Conservation (phyloP, 805 yeast genomes). For the Metschnikowia shivogae region DNA sequence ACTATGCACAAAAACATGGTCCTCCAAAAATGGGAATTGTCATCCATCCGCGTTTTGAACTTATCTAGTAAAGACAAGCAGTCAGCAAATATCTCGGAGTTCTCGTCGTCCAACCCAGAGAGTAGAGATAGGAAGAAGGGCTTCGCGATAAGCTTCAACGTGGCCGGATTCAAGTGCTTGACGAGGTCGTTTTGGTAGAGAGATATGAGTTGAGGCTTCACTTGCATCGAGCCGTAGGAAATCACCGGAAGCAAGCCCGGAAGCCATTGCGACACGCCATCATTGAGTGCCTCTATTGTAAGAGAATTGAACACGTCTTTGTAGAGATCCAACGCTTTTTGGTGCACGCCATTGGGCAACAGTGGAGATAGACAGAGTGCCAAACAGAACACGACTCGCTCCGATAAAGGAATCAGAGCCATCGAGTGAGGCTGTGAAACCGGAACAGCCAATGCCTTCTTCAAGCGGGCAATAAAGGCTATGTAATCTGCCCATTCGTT, state of each 20-base stretch:
- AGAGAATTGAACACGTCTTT: slow-evolving; percentile 62
- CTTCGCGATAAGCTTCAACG: slow-evolving; percentile 52
- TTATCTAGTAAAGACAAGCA: slow-evolving; percentile 57
- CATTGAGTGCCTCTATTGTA: slow-evolving; percentile 50
- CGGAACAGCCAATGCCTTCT: slow-evolving; percentile 54
- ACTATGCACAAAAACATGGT: slow-evolving; percentile 70
- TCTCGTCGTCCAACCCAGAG: slow-evolving; percentile 90
- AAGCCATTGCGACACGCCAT: slow-evolving; percentile 70
- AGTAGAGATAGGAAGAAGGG: slow-evolving; percentile 72
- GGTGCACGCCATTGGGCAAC: slow-evolving; percentile 94
- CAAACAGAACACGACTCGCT: slow-evolving; percentile 63
- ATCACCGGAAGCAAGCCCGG: slow-evolving; percentile 90
- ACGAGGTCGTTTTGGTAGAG: slow-evolving; percentile 52
- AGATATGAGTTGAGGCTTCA: slow-evolving; percentile 71
- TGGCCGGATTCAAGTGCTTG: slow-evolving; percentile 32
- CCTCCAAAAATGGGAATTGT: slow-evolving; percentile 85
- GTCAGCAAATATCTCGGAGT: slow-evolving; percentile 72
- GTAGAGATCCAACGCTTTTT: slow-evolving; percentile 78
- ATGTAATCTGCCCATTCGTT: slow-evolving; percentile 99
- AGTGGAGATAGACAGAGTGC: slow-evolving; percentile 76
- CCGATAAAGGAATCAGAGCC: slow-evolving; percentile 60
- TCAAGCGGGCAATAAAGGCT: slow-evolving; percentile 75
- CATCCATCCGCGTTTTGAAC: slow-evolving; percentile 51
- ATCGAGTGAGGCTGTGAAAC: slow-evolving; percentile 27
- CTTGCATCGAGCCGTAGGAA: slow-evolving; percentile 84